Evolutionary conservation across 2,329 filamentous ascomycete species (phyloP).

Genomic region (Diaporthe sp.): DNA sequence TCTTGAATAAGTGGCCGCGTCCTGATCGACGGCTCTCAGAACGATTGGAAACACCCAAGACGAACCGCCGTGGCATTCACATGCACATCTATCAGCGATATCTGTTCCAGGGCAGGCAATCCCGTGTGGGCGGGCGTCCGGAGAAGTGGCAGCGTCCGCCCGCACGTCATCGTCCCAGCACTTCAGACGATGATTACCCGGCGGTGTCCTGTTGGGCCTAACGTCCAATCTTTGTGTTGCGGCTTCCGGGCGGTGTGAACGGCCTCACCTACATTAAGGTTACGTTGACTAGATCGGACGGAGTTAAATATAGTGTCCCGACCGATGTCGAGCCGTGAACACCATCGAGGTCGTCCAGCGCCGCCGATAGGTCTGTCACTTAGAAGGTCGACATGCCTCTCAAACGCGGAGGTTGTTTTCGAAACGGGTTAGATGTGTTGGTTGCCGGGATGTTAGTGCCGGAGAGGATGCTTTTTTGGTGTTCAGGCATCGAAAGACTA

Average conservation of each 20-base stretch:
- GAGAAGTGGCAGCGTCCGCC: not conserved
- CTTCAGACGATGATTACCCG: constrained; percentile 6
- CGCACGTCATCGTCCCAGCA: constrained; percentile 11
- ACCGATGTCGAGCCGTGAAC: not conserved
- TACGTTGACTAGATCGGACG: not conserved
- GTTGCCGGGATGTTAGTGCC: not conserved
- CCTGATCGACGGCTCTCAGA: constrained; percentile 12
- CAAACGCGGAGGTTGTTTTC: constrained; percentile 9
- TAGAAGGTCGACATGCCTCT: not conserved
- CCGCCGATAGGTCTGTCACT: constrained; percentile 12
- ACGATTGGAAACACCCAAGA: constrained; percentile 13
- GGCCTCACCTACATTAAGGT: not conserved
- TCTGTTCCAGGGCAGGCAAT: not conserved
- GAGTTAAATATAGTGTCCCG: not conserved
- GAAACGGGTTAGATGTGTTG: not conserved
- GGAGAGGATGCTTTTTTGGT: not conserved
- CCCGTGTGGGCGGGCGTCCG: constrained; percentile 3
- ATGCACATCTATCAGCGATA: not conserved
- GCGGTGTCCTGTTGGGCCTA: not conserved
- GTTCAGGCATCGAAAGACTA: not conserved
- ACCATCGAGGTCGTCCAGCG: not conserved
- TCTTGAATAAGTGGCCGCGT: not conserved
- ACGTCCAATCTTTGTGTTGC: not conserved
- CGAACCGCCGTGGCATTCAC: not conserved
- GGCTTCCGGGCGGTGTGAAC: constrained; percentile 12